A percentile compares a stretch with the other conserved stretches of the same genome.
These are phyloP conservation scores for Hypoxylon sp. DNA, from an alignment of 2,329 filamentous ascomycete species.

Conservation along the genomic window DNA sequence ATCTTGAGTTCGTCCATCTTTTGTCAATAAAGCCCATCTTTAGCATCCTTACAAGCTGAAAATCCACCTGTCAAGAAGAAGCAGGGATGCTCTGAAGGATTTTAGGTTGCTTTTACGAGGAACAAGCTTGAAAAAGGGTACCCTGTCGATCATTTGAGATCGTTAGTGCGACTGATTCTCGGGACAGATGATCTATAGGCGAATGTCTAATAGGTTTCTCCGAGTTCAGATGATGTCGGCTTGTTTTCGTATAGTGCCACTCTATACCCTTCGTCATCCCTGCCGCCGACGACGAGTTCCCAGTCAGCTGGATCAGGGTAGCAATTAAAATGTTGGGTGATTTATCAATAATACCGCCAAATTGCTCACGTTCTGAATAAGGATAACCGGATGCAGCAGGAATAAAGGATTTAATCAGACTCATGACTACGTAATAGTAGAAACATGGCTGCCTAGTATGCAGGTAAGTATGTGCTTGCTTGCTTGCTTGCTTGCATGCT, in stretches of 20 bases:
- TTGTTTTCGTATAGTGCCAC: slow-evolving; percentile 22
- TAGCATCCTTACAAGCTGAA: slow-evolving; percentile 4
- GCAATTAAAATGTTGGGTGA: slow-evolving; percentile 27
- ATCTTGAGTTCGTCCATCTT: slow-evolving; percentile 16
- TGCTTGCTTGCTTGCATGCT: slow-evolving; percentile 18
- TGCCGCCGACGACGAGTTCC: slow-evolving; percentile 17
- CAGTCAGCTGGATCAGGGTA: slow-evolving; percentile 44
- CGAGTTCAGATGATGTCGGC: slow-evolving; percentile 36
- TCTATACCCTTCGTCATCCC: slow-evolving; percentile 6
- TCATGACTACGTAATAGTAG: slow-evolving; percentile 26
- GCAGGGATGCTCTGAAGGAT: slow-evolving; percentile 3
- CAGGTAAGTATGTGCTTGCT: slow-evolving; percentile 19
- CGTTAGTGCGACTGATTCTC: slow-evolving; percentile 26
- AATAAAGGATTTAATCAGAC: slow-evolving; percentile 27
- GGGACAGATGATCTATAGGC: slow-evolving; percentile 38
- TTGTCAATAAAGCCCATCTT: slow-evolving; percentile 7
- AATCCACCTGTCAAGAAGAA: slow-evolving; percentile 2
- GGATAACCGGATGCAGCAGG: slow-evolving; percentile 22
- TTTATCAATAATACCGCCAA: slow-evolving; percentile 18
- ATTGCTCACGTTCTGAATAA: slow-evolving; percentile 13
- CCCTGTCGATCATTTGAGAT: slow-evolving; percentile 37
- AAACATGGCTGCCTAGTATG: background rate
- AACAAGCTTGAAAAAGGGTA: slow-evolving; percentile 27
- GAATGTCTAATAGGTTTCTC: slow-evolving; percentile 27
- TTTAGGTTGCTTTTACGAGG: slow-evolving; percentile 8